phyloP scores from a whole-genome alignment of 352 stramenopile genomes.

The Phytophthora sojae region DNA sequence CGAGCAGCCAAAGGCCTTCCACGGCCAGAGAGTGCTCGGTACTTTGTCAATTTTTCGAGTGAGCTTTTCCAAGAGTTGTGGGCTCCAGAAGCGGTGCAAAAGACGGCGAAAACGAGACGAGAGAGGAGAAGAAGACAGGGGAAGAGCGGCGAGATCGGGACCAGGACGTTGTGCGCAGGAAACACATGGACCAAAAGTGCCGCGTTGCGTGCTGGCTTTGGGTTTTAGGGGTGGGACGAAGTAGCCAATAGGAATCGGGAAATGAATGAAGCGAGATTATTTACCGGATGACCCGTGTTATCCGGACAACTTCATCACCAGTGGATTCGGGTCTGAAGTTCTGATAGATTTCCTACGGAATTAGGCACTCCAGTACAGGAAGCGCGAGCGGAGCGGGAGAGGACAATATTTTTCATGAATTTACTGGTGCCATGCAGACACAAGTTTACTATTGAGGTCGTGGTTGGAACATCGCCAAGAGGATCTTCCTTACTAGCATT shows the following conservation, averaged over 20 bases:
- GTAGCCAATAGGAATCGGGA: constrained; percentile 9
- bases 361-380: too few species aligned
- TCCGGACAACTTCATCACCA: constrained; percentile 24
- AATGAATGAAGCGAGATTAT: constrained; percentile 3
- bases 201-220: not conserved
- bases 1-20: not conserved
- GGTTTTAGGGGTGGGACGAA: not conserved
- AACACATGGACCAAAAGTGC: constrained; percentile 28
- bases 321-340: too few species aligned
- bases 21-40: constrained; percentile 1
- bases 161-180: constrained; percentile 13
- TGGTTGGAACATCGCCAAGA: not conserved
- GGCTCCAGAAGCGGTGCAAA: constrained; percentile 18
- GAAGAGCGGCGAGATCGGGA: constrained; percentile 32
- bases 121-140: constrained; percentile 31
- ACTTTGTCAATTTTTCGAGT: constrained; percentile 21
- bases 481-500: too few species aligned
- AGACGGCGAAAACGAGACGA: constrained; percentile 24
- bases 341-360: too few species aligned
- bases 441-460: too few species aligned
- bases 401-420: too few species aligned
- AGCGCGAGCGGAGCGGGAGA: too few species aligned
- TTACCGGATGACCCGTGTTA: constrained; percentile 14
- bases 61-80: constrained; percentile 5
- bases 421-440: too few species aligned